These are phyloP conservation scores for Elsinoe australis DNA, from an alignment of 2,329 filamentous ascomycete species.

Conservation along the genomic window DNA sequence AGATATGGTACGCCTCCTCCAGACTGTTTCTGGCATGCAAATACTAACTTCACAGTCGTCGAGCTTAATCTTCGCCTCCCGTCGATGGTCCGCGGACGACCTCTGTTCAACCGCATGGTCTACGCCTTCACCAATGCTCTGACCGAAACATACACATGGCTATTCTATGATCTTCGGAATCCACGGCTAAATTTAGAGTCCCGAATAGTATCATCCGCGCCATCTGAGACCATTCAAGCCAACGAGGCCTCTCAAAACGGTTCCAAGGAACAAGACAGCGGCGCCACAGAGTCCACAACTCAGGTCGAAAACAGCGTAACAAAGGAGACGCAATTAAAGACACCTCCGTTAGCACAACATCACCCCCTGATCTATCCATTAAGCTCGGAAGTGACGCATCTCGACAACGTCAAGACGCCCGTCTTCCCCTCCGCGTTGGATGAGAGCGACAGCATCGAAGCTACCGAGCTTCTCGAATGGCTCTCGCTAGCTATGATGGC, in stretches of 20 bases:
- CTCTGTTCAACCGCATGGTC: slow-evolving; percentile 67
- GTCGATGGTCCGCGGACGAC: slow-evolving; percentile 76
- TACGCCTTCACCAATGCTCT: slow-evolving; percentile 76
- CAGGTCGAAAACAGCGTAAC: not conserved
- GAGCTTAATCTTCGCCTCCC: slow-evolving; percentile 65
- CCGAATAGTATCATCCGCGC: not conserved
- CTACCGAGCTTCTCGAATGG: slow-evolving; percentile 65
- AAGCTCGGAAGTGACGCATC: not conserved
- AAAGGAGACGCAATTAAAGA: too few relatives aligned
- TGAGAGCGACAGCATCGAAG: slow-evolving; percentile 53
- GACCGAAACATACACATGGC: slow-evolving; percentile 60
- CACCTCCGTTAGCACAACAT: not conserved
- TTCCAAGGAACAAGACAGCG: not conserved
- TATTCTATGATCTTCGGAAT: slow-evolving; percentile 58
- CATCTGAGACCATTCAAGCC: not conserved
- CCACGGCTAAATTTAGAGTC: slow-evolving; percentile 2
- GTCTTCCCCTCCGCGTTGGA: slow-evolving; percentile 28
- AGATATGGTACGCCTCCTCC: slow-evolving; percentile 59
- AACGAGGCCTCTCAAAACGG: not conserved
- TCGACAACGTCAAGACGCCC: not conserved
- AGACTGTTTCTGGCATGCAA: not conserved
- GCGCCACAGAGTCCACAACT: too few relatives aligned
- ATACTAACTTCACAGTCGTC: slow-evolving; percentile 50
- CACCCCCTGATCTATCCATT: not conserved
- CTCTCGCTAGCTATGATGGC: slow-evolving; percentile 58